Evolutionary conservation across 805 yeast species (phyloP).

Genomic region (Jamesozyma hellenica): DNA sequence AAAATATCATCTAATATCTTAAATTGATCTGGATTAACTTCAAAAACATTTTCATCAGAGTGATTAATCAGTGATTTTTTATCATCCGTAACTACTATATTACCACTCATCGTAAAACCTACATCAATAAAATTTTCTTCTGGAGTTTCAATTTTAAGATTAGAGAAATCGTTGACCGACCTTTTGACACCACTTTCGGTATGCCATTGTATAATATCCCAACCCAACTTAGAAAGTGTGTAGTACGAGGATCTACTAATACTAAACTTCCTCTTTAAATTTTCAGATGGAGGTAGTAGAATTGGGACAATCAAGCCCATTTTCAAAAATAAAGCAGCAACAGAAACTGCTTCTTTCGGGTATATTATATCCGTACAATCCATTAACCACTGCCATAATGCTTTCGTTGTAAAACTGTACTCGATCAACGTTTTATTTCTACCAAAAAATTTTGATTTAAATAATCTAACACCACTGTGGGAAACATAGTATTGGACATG

Average conservation of each 20-base stretch:
- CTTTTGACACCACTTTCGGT: constrained; percentile 4
- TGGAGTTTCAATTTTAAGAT: constrained; percentile 3
- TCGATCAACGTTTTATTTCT: constrained; percentile 23
- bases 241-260: constrained; percentile 35
- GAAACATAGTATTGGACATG: constrained; percentile 72
- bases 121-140: constrained; percentile 1
- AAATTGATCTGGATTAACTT: neutral
- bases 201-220: constrained; percentile 28
- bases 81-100: constrained; percentile 11
- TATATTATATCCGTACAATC: constrained; percentile 74
- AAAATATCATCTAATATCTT: constrained; percentile 35
- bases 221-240: constrained; percentile 36
- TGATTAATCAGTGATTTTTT: constrained; percentile 1
- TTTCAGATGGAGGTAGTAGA: constrained; percentile 28
- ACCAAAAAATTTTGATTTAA: constrained; percentile 34
- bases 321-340: constrained; percentile 42
- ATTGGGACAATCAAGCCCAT: constrained; percentile 40
- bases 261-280: constrained; percentile 23
- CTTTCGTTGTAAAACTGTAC: constrained; percentile 63
- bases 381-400: constrained; percentile 76
- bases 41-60: neutral
- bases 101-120: constrained; percentile 3
- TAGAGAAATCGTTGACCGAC: neutral
- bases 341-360: constrained; percentile 40
- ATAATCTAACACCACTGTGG: constrained; percentile 52